phyloP scores from a whole-genome alignment of 1,284 basidiomycete species.

The Tilletia caries region DNA sequence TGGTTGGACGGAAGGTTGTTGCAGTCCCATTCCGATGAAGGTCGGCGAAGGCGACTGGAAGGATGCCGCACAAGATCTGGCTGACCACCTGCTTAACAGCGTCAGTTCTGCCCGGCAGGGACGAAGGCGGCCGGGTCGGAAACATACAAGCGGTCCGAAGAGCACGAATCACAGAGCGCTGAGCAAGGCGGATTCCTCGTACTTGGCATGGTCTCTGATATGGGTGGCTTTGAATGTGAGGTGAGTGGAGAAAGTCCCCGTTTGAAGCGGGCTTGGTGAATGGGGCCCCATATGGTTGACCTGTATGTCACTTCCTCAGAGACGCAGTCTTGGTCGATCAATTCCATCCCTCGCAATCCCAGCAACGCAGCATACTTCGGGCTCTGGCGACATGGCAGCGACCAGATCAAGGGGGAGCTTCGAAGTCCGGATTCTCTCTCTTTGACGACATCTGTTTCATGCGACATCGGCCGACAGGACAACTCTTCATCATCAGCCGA shows the following conservation, averaged over 20 bases:
- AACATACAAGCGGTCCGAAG: not conserved
- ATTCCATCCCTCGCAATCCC: not conserved
- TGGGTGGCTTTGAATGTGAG: not conserved
- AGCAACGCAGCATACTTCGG: not conserved
- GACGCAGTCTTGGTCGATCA: slow-evolving; percentile 8
- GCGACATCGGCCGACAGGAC: not conserved
- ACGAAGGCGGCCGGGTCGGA: not conserved
- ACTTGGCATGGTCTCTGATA: not conserved
- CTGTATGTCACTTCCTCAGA: not conserved
- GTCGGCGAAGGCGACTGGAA: not conserved
- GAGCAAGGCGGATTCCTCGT: not conserved
- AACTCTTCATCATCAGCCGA: not conserved
- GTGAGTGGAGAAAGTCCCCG: not conserved
- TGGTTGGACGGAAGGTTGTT: no score
- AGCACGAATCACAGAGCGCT: not conserved
- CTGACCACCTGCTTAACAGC: not conserved
- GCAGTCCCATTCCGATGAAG: no score
- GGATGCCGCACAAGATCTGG: not conserved
- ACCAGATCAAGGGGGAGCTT: no score
- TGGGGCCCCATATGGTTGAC: no score
- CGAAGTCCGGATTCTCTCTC: not conserved
- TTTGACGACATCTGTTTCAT: not conserved
- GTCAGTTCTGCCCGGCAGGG: not conserved
- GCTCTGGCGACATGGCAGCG: not conserved
- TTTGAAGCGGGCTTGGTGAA: no score